Conservation (phyloP, 1,284 basidiomycete genomes). For the Uromyces viciae-fabae region DNA sequence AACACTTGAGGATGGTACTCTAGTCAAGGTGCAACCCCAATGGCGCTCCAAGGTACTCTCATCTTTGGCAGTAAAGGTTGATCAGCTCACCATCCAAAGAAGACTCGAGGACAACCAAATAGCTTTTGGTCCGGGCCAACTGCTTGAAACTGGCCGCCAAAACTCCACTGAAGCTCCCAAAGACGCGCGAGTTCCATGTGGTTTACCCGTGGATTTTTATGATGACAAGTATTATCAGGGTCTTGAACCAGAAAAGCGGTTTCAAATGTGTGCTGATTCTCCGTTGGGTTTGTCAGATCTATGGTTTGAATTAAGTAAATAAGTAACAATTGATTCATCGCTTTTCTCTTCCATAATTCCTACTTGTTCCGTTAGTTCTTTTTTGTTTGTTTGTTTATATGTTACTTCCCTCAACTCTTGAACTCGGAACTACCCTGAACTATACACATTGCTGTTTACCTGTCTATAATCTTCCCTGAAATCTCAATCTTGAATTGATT, state of each 20-base stretch:
- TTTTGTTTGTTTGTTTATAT: too few species aligned
- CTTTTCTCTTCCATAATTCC: too few species aligned
- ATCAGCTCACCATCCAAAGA: background rate
- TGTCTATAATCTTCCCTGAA: too few species aligned
- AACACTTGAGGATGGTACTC: background rate
- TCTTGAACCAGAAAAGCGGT: background rate
- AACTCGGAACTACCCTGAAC: too few species aligned
- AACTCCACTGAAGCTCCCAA: background rate
- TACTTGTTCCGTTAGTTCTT: too few species aligned
- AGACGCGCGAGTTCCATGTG: background rate
- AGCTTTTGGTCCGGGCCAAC: background rate
- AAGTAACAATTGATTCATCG: too few species aligned
- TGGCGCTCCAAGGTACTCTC: background rate
- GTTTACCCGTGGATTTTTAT: background rate
- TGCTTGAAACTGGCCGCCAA: background rate
- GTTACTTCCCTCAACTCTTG: too few species aligned
- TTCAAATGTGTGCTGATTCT: background rate
- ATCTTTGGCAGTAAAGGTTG: background rate
- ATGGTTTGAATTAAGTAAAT: background rate
- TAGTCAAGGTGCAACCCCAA: background rate
- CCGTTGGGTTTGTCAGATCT: background rate
- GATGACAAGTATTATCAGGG: background rate
- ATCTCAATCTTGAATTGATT: too few species aligned
- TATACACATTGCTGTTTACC: too few species aligned
- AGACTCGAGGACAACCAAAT: background rate